Base-by-base conservation (phyloP, 441 rosid species). In the Euphorbia schlechtendalii region DNA sequence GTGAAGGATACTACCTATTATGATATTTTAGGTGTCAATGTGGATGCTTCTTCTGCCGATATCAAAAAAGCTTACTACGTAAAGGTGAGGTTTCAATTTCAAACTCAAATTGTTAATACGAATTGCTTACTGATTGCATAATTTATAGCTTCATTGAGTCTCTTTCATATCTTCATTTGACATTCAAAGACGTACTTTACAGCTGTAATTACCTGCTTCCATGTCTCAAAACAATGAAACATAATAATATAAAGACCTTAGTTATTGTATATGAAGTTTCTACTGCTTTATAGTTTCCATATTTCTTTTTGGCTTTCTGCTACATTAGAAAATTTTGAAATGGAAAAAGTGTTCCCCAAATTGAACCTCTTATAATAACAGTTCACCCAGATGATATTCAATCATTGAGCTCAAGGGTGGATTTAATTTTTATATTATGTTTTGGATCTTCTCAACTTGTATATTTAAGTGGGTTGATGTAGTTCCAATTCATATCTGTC, bases 61-160 rank as follows among this genome's bases (percentile, higher is more conserved):
- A 94, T 91, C 69, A 94, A 91, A 83, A 94, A 89, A 81, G 99
- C 99, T 69, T 94, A 89, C 75, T 85, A 87, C 65, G 66, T 86
- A 63, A 86, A 91, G 83, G 99, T 90, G 71, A 67, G 74, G 4
- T 59, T 55, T 65, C 60, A 17, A 21, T 40, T 25, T 53, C 53
- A 22, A 54, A 38, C 14, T 68, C 28, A 11, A 14, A 32, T 20
- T 17, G 12, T 28, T 58, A 2, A 7, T 70, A 49, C 20, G 3
- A 24, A 11, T 36, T 59, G 21, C 15, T 51, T 38, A 57, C 56
- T 38, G 22, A 56, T 18, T 62, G 4, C 17, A 59, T 6, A 28
- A 2, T 43, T 30, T 34, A 57, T 38, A 56, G 59, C 64, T 63
- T 36, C 68, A 2, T 3, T 32, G 3, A 48, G 11, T 45, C 54